Evolutionary conservation across 73 alveolate genomes (phyloP).

Genomic region (Stentor roeselii): DNA sequence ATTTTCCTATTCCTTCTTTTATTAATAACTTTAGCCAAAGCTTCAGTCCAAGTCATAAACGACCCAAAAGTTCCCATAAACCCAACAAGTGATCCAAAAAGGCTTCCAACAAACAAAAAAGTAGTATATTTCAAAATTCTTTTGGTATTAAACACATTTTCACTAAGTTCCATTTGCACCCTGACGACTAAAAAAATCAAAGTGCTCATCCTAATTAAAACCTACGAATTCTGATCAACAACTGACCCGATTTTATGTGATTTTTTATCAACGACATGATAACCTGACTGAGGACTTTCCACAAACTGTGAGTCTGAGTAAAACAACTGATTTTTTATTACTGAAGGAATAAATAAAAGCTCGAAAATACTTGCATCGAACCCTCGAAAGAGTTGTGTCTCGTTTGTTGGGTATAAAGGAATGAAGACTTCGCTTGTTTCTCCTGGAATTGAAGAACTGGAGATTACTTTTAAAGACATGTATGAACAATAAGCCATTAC

Average conservation of each 20-base stretch:
- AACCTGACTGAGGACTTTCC: background rate
- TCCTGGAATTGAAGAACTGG: background rate
- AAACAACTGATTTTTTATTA: background rate
- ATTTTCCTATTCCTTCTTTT: too few species aligned
- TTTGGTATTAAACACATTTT: background rate
- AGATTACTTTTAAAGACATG: too few species aligned
- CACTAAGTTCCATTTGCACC: background rate
- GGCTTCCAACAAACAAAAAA: background rate
- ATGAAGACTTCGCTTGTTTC: background rate
- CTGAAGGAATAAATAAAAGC: background rate
- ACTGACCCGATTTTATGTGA: background rate
- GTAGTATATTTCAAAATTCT: background rate
- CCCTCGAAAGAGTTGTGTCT: background rate
- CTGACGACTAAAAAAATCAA: background rate
- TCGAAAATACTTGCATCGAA: background rate
- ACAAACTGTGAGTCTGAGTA: background rate
- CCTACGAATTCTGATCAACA: background rate
- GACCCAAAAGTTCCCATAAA: background rate
- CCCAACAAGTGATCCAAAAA: background rate
- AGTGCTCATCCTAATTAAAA: background rate
- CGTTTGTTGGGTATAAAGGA: background rate
- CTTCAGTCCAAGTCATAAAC: background rate
- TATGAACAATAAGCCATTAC: background rate
- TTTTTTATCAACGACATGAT: background rate
- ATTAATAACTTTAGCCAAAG: too few species aligned